Evolutionary conservation across 441 rosid species (phyloP).

Genomic region (Melastoma candidum): DNA sequence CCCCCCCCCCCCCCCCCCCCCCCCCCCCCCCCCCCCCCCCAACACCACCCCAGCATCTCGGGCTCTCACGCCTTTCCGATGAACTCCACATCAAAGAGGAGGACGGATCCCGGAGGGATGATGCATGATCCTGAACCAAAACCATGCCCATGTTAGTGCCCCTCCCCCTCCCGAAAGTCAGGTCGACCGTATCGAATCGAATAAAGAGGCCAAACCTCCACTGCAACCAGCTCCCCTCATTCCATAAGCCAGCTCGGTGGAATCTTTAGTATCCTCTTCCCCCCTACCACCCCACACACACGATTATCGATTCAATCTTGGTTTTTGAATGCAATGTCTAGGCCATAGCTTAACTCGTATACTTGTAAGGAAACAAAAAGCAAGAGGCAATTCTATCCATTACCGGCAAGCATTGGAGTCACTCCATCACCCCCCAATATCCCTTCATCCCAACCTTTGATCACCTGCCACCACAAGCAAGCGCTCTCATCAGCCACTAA

Average conservation of each 20-base stretch:
- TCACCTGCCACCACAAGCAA: slow-evolving; percentile 35
- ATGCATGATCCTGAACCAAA: slow-evolving; percentile 66
- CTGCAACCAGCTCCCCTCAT: slow-evolving; percentile 86
- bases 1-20: too few relatives aligned
- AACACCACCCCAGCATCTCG: too few relatives aligned
- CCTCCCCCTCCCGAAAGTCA: too few relatives aligned
- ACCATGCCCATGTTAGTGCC: not conserved
- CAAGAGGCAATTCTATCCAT: not conserved
- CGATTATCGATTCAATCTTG: not conserved
- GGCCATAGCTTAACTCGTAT: too few relatives aligned
- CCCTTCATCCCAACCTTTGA: slow-evolving; percentile 90
- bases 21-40: too few relatives aligned
- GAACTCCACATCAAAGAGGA: slow-evolving; percentile 74
- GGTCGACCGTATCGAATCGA: too few relatives aligned
- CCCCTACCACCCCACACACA: slow-evolving; percentile 30
- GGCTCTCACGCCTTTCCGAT: slow-evolving; percentile 53
- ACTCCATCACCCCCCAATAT: slow-evolving; percentile 76
- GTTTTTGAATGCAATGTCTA: not conserved
- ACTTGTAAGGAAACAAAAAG: not conserved
- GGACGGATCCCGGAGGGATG: slow-evolving; percentile 78
- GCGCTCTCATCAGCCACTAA: not conserved
- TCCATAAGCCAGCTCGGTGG: slow-evolving; percentile 82
- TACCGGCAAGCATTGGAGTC: slow-evolving; percentile 89
- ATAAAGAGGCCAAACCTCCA: slow-evolving; percentile 40
- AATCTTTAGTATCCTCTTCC: slow-evolving; percentile 60